Evolutionary conservation across 169 alveolate genomes (phyloP).

Genomic region (Theileria luwenshuni): DNA sequence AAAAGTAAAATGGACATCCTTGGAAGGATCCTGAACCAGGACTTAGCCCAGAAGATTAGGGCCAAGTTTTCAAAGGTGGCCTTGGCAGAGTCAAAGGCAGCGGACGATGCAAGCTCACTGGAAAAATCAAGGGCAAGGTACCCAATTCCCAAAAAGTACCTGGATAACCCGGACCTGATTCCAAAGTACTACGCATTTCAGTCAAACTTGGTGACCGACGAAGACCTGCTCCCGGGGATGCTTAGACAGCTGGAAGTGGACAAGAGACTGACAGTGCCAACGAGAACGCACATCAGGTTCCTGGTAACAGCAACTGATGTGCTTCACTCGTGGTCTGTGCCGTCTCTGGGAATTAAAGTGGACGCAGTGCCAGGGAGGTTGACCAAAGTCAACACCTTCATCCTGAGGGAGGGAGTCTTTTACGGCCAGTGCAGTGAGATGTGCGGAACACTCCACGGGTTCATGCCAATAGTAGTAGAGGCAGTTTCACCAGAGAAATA

Average conservation of each 20-base stretch:
- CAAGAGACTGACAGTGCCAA: constrained; percentile 85
- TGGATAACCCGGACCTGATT: constrained; percentile 75
- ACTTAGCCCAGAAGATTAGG: no score
- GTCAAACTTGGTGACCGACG: constrained; percentile 80
- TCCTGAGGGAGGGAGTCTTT: constrained; percentile 90
- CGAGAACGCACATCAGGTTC: constrained; percentile 87
- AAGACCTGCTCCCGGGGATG: constrained; percentile 83
- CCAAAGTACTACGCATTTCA: constrained; percentile 80
- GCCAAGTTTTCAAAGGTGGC: no score
- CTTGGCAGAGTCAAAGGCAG: no score
- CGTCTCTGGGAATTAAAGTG: constrained; percentile 87
- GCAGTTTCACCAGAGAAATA: constrained; percentile 87
- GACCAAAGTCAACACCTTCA: constrained; percentile 83
- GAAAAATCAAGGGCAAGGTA: constrained; percentile 62
- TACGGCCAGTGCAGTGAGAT: constrained; percentile 90
- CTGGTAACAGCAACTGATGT: constrained; percentile 86
- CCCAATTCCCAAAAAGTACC: constrained; percentile 75
- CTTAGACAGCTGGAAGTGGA: constrained; percentile 86
- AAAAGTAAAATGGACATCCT: no score
- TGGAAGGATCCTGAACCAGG: no score
- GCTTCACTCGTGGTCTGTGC: constrained; percentile 81
- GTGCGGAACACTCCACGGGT: constrained; percentile 91
- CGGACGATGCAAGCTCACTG: neutral
- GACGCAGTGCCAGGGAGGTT: constrained; percentile 90
- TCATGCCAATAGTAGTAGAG: constrained; percentile 91